A percentile compares a stretch with the other conserved stretches of the same genome.
Conservation (phyloP, 768 basidiomycete genomes). For the Naematelia encephala region DNA sequence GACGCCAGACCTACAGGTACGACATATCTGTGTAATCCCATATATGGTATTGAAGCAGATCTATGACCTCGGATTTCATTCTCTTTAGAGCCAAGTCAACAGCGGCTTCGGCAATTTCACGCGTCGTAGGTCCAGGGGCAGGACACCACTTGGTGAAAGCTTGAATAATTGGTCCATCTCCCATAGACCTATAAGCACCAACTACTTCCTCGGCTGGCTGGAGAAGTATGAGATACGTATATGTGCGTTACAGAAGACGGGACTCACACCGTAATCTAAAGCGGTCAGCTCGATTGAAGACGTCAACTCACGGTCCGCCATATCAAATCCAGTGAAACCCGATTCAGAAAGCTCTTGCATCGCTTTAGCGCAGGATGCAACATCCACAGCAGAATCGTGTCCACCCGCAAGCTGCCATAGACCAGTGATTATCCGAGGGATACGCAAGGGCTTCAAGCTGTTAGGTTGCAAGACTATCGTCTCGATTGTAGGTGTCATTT, state of each 20-base stretch:
- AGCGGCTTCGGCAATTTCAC: background rate
- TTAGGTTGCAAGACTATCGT: background rate
- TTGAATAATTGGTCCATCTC: background rate
- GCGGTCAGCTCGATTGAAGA: too few relatives aligned
- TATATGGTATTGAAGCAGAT: conserved; percentile 13
- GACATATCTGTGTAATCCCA: conserved; percentile 12
- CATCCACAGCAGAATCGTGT: conserved; percentile 8
- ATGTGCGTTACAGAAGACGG: background rate
- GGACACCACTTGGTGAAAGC: conserved; percentile 19
- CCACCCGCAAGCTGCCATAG: conserved; percentile 19
- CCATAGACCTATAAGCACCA: background rate
- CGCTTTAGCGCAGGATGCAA: background rate
- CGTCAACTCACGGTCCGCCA: conserved; percentile 20
- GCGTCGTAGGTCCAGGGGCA: conserved; percentile 6
- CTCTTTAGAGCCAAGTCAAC: conserved; percentile 5
- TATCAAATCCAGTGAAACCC: conserved; percentile 11
- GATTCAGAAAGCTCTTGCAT: background rate
- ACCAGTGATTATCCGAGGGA: conserved; percentile 7
- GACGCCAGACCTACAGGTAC: conserved; percentile 7
- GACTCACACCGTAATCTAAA: conserved; percentile 12
- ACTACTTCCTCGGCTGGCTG: conserved; percentile 16
- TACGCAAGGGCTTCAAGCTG: background rate
- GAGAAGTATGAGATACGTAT: background rate
- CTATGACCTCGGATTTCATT: background rate
- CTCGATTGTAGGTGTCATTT: background rate